These are phyloP conservation scores for Byssoonygena ceratinophila DNA, from an alignment of 2,329 filamentous ascomycete species.

Conservation along the genomic window DNA sequence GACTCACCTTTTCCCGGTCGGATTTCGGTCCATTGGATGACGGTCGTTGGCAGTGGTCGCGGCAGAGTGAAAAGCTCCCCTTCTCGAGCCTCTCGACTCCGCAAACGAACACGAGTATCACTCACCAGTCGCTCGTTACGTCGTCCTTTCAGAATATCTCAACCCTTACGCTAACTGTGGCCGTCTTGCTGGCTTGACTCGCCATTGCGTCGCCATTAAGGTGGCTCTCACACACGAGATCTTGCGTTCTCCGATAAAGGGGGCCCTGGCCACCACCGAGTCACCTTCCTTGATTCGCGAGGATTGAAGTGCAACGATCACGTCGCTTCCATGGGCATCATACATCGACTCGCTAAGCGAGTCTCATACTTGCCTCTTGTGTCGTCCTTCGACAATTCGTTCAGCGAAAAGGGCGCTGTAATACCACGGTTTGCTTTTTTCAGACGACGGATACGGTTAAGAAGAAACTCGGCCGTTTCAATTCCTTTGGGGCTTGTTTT, in stretches of 20 bases:
- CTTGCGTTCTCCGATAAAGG: conserved; percentile 3
- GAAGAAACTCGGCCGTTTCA: conserved; percentile 83
- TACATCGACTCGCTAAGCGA: conserved; percentile 45
- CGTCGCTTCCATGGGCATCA: conserved; percentile 41
- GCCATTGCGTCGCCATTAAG: not conserved
- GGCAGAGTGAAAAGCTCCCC: not conserved
- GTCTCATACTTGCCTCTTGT: conserved; percentile 38
- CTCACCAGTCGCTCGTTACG: conserved; percentile 10
- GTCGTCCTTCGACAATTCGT: conserved; percentile 37
- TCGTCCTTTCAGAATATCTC: not conserved
- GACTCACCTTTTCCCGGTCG: not conserved
- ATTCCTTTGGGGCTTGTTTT: conserved; percentile 87
- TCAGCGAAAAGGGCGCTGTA: conserved; percentile 34
- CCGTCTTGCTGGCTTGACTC: not conserved
- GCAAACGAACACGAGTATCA: not conserved
- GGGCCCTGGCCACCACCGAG: not conserved
- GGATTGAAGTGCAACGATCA: not conserved
- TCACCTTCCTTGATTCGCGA: not conserved
- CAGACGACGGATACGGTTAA: conserved; percentile 72
- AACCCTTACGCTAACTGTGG: not conserved
- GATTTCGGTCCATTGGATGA: conserved; percentile 12
- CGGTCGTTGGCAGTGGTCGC: not conserved
- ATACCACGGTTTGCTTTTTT: conserved; percentile 63
- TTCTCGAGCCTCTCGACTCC: not conserved
- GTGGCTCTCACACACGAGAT: not conserved